Evolutionary conservation across 768 basidiomycete species (phyloP).

Genomic region (Neoboletus brunneissimus): DNA sequence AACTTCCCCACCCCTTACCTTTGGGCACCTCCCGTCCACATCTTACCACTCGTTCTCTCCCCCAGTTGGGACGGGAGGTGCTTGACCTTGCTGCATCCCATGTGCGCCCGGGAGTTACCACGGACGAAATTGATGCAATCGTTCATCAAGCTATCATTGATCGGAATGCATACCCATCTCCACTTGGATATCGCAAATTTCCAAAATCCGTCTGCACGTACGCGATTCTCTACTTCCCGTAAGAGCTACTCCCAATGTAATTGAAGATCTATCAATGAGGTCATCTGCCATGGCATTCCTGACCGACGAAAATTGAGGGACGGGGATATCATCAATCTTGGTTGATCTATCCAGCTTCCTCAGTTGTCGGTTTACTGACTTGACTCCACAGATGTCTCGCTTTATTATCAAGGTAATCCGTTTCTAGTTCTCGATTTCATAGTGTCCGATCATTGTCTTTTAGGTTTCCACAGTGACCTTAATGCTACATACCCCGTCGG

Average conservation of each 20-base stretch:
- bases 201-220: conserved; percentile 98
- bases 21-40: not conserved
- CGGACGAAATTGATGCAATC: conserved; percentile 91
- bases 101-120: conserved; percentile 89
- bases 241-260: conserved; percentile 1
- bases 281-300: conserved; percentile 96
- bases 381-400: conserved; percentile 58
- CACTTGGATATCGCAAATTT: conserved; percentile 85
- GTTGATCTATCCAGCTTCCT: conserved; percentile 37
- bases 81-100: conserved; percentile 87
- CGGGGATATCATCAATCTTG: conserved; percentile 96
- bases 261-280: conserved; percentile 85
- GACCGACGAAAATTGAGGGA: conserved; percentile 80
- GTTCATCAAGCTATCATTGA: conserved; percentile 91
- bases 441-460: not conserved
- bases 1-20: not conserved
- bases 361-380: conserved; percentile 17
- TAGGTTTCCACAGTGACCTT: conserved; percentile 89
- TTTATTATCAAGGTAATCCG: conserved; percentile 70
- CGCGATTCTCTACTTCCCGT: conserved; percentile 31
- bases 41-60: not conserved
- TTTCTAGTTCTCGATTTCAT: conserved; percentile 1
- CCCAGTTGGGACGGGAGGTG: conserved; percentile 85
- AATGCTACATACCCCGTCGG: conserved; percentile 94
- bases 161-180: conserved; percentile 90